Evolutionary conservation across 2,329 filamentous ascomycete species (phyloP).

Genomic region (Fusarium ramigenum): DNA sequence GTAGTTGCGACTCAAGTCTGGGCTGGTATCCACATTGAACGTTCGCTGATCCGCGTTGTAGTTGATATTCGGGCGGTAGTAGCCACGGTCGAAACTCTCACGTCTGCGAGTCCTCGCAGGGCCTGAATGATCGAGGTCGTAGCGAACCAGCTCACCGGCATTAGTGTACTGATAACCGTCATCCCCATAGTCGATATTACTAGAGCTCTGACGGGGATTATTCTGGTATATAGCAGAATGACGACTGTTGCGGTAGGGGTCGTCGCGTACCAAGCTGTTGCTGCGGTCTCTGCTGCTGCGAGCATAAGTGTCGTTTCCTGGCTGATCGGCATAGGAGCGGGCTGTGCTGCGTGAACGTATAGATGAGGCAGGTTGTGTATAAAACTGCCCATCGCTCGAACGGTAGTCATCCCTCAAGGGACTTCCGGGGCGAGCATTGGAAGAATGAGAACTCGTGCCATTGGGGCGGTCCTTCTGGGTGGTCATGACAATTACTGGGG

Average conservation of each 20-base stretch:
- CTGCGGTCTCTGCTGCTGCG: constrained; percentile 61
- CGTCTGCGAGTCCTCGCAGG: constrained; percentile 55
- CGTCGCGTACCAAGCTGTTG: constrained; percentile 55
- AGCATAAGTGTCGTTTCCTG: constrained; percentile 62
- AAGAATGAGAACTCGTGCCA: constrained; percentile 51
- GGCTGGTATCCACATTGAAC: constrained; percentile 58
- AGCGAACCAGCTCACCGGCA: constrained; percentile 67
- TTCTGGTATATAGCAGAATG: constrained; percentile 57
- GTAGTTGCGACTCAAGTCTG: constrained; percentile 56
- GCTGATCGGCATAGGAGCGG: constrained; percentile 57
- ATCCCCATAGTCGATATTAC: constrained; percentile 63
- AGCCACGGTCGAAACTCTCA: constrained; percentile 65
- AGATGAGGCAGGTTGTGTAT: constrained; percentile 67
- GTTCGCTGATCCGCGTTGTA: constrained; percentile 57
- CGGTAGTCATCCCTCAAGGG: constrained; percentile 63
- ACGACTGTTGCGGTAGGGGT: constrained; percentile 59
- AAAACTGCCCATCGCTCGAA: constrained; percentile 61
- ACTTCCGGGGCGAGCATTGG: constrained; percentile 52
- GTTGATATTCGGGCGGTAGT: constrained; percentile 65
- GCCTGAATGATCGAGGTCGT: constrained; percentile 66
- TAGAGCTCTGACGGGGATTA: constrained; percentile 54
- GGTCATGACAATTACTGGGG: constrained; percentile 67
- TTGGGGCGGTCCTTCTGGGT: constrained; percentile 56
- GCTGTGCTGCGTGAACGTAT: constrained; percentile 60
- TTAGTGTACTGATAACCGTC: constrained; percentile 73